phyloP scores from a whole-genome alignment of 2,329 filamentous ascomycete genomes.

The Aspergillus oerlinghausenensis region DNA sequence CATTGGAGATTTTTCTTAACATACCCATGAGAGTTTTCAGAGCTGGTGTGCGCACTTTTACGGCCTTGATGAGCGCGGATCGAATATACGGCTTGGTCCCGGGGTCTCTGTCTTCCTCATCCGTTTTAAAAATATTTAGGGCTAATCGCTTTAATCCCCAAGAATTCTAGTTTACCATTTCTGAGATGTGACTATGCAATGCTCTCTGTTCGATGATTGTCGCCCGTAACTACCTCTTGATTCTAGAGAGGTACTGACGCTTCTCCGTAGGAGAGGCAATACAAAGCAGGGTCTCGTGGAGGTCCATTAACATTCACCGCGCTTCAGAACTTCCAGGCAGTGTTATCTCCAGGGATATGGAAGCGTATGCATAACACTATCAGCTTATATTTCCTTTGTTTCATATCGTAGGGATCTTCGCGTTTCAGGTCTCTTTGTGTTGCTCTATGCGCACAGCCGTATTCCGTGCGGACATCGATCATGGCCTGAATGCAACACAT shows the following conservation, averaged over 20 bases:
- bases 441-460: neutral
- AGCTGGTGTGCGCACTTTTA: slow-evolving; percentile 12
- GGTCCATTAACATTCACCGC: neutral
- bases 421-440: neutral
- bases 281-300: neutral
- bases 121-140: neutral
- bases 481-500: neutral
- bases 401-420: neutral
- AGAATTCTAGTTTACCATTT: neutral
- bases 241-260: neutral
- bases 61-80: slow-evolving; percentile 14
- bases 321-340: neutral
- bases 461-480: neutral
- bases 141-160: neutral
- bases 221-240: neutral
- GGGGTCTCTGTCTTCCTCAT: neutral
- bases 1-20: slow-evolving; percentile 20
- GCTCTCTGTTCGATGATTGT: neutral
- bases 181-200: neutral
- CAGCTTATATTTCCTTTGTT: neutral
- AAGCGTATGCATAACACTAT: neutral
- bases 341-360: neutral
- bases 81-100: slow-evolving; percentile 16
- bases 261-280: neutral
- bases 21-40: slow-evolving; percentile 27